Evolutionary conservation across 2,329 filamentous ascomycete species (phyloP).

Genomic region (Nothopassalora personata): DNA sequence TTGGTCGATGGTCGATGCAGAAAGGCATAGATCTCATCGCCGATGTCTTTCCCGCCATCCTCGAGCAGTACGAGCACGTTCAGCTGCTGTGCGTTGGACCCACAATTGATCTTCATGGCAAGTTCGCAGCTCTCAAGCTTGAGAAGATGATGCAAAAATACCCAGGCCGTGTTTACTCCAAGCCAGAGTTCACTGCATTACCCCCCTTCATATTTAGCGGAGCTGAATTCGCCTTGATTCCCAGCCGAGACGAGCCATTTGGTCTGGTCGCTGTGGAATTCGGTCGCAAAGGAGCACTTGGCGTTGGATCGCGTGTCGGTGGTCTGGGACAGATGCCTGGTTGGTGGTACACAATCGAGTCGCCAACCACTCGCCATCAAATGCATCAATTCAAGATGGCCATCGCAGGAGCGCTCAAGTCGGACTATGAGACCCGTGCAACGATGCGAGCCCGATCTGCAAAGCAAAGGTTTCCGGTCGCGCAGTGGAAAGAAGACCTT

Average conservation of each 20-base stretch:
- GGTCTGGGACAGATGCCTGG: conserved; percentile 67
- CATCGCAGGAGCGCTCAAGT: conserved; percentile 57
- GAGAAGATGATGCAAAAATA: conserved; percentile 61
- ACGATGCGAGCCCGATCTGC: conserved; percentile 61
- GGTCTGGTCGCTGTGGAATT: conserved; percentile 65
- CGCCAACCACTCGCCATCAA: conserved; percentile 57
- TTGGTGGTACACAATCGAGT: conserved; percentile 67
- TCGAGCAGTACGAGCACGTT: conserved; percentile 55
- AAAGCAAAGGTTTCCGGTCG: conserved; percentile 62
- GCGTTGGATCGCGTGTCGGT: conserved; percentile 61
- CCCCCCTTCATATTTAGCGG: conserved; percentile 64
- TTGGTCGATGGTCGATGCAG: conserved; percentile 64
- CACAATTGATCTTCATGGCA: conserved; percentile 63
- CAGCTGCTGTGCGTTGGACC: conserved; percentile 61
- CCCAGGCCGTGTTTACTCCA: conserved; percentile 61
- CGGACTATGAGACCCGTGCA: conserved; percentile 51
- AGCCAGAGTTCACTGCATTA: conserved; percentile 61
- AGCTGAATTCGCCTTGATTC: conserved; percentile 63
- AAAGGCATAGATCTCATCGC: conserved; percentile 65
- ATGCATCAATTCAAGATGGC: conserved; percentile 61
- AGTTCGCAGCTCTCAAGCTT: conserved; percentile 62
- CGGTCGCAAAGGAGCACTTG: conserved; percentile 61
- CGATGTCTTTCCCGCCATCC: conserved; percentile 59
- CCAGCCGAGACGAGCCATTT: conserved; percentile 64
- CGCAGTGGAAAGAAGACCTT: conserved; percentile 61